These are phyloP conservation scores for Aspergillus bridgeri DNA, from an alignment of 495 filamentous ascomycete genomes.

Conservation along the genomic window DNA sequence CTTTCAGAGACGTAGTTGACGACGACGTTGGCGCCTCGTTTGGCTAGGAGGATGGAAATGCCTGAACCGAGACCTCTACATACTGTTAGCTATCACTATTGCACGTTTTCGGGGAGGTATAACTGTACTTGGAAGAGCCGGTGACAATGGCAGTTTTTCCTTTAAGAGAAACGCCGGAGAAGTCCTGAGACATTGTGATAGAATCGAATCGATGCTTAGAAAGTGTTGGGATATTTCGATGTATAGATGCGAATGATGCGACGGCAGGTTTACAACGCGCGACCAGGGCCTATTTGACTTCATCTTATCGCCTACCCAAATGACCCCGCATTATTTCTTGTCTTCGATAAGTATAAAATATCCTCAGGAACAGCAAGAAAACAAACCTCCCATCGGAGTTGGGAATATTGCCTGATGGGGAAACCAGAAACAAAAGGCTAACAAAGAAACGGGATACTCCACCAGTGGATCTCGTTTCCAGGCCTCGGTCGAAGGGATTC, in stretches of 20 bases:
- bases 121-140: constrained; percentile 46
- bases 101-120: neutral
- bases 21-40: constrained; percentile 35
- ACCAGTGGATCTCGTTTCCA: neutral
- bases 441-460: neutral
- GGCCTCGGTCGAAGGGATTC: neutral
- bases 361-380: neutral
- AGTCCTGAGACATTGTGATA: constrained; percentile 3
- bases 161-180: constrained; percentile 27
- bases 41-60: constrained; percentile 30
- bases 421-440: neutral
- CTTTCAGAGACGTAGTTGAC: constrained; percentile 40
- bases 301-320: neutral
- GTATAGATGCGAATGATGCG: no score
- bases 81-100: neutral
- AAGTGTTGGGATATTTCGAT: neutral
- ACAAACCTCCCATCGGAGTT: neutral
- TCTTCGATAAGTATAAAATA: neutral
- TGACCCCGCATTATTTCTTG: neutral
- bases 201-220: neutral
- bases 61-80: constrained; percentile 22
- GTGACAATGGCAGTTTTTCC: constrained; percentile 58
- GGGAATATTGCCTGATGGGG: constrained; percentile 1
- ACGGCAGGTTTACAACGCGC: no score
- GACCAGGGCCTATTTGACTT: neutral